These are phyloP conservation scores for Didymella sp. DNA, from an alignment of 2,329 filamentous ascomycete species.

Conservation along the genomic window DNA sequence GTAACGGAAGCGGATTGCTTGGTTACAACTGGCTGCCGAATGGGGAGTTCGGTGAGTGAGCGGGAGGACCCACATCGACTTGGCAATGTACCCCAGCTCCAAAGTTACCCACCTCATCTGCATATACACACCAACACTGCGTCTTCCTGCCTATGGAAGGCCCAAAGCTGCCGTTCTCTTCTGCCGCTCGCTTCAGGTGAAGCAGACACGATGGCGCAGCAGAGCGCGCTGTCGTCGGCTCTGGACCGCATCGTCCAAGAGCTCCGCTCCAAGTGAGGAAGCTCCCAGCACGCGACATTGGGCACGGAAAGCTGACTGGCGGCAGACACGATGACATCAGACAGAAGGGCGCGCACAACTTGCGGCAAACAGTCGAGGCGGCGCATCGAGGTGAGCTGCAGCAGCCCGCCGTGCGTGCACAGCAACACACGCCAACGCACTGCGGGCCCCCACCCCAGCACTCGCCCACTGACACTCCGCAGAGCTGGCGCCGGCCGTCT, in stretches of 20 bases:
- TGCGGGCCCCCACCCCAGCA: slow-evolving; percentile 21
- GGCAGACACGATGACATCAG: slow-evolving; percentile 54
- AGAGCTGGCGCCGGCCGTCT: slow-evolving; percentile 84
- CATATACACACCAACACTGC: slow-evolving; percentile 3
- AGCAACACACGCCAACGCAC: slow-evolving; percentile 1
- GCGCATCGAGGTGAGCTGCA: slow-evolving; percentile 54
- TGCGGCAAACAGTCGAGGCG: slow-evolving; percentile 54
- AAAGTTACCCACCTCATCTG: background rate
- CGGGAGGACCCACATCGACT: slow-evolving; percentile 4
- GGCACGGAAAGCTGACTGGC: background rate
- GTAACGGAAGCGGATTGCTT: background rate
- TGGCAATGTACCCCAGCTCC: slow-evolving; percentile 10
- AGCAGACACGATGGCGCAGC: slow-evolving; percentile 49
- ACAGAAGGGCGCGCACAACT: slow-evolving; percentile 53
- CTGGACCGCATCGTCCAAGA: slow-evolving; percentile 64
- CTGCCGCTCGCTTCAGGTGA: slow-evolving; percentile 46
- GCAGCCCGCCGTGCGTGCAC: slow-evolving; percentile 2
- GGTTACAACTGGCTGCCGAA: background rate
- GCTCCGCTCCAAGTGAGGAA: slow-evolving; percentile 62
- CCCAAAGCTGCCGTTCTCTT: slow-evolving; percentile 25
- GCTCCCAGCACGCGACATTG: slow-evolving; percentile 6
- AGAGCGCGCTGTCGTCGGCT: slow-evolving; percentile 38
- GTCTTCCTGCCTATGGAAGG: slow-evolving; percentile 46
- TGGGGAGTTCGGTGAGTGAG: slow-evolving; percentile 22
- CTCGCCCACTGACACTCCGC: slow-evolving; percentile 28